Conservation (phyloP, 2,329 filamentous ascomycete species). For the Coniella vitis region DNA sequence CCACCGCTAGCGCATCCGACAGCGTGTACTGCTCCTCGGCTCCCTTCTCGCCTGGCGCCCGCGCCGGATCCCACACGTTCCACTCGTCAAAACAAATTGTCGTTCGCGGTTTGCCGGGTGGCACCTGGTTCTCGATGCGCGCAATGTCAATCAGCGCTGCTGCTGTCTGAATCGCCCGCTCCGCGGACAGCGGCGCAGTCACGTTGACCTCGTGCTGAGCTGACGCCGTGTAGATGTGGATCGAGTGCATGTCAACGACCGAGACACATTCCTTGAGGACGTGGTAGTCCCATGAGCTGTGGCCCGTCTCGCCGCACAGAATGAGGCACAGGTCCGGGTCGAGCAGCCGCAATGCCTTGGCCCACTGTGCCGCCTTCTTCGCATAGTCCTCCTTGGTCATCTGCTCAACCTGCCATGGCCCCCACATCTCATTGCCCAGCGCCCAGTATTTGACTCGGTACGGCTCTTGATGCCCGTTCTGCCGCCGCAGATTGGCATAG, state of each 20-base stretch:
- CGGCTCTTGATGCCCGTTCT: conserved; percentile 68
- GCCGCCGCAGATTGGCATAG: conserved; percentile 72
- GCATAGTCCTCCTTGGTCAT: conserved; percentile 65
- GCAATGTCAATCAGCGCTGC: conserved; percentile 66
- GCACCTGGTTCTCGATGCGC: conserved; percentile 59
- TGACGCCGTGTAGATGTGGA: conserved; percentile 69
- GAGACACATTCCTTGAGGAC: conserved; percentile 62
- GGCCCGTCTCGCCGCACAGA: conserved; percentile 66
- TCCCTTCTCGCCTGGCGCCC: conserved; percentile 63
- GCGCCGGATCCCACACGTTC: conserved; percentile 74
- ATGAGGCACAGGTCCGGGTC: conserved; percentile 65
- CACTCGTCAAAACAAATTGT: conserved; percentile 80
- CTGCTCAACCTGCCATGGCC: conserved; percentile 60
- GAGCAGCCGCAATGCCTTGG: conserved; percentile 63
- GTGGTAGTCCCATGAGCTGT: conserved; percentile 64
- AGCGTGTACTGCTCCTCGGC: conserved; percentile 70
- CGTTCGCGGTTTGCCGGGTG: conserved; percentile 51
- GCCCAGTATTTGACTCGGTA: conserved; percentile 85
- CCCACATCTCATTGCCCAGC: conserved; percentile 69
- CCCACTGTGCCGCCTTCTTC: conserved; percentile 63
- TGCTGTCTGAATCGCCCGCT: conserved; percentile 67
- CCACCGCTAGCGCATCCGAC: conserved; percentile 69
- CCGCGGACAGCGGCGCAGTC: conserved; percentile 60
- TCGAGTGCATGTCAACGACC: conserved; percentile 73
- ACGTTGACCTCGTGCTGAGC: conserved; percentile 42